A percentile compares a stretch with the other conserved stretches of the same genome.
These are phyloP conservation scores for Plasmopara viticola DNA, from an alignment of 352 stramenopile species.

Conservation along the genomic window DNA sequence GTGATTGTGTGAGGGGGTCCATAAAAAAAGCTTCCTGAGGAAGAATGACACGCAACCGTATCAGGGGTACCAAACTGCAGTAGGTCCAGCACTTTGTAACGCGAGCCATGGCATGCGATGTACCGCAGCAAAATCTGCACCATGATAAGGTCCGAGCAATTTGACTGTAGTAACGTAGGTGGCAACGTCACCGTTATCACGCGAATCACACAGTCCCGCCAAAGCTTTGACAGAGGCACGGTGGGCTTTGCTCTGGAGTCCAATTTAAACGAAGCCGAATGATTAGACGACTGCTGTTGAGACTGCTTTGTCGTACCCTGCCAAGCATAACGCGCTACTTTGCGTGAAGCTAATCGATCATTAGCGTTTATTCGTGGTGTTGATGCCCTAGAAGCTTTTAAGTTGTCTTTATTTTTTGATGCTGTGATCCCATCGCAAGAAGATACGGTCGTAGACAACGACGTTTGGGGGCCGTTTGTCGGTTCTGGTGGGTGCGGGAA, in stretches of 20 bases:
- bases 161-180: constrained; percentile 55
- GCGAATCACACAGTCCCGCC: constrained; percentile 42
- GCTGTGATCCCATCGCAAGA: constrained; percentile 1
- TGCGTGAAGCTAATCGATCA: constrained; percentile 7
- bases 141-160: constrained; percentile 62
- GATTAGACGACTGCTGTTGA: constrained; percentile 8
- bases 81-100: constrained; percentile 79
- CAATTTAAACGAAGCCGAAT: not conserved
- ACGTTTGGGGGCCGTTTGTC: not conserved
- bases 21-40: constrained; percentile 75
- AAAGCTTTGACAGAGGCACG: constrained; percentile 16
- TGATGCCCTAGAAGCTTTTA: constrained; percentile 4
- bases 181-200: constrained; percentile 52
- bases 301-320: constrained; percentile 9
- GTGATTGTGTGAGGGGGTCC: constrained; percentile 26
- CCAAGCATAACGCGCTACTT: constrained; percentile 13
- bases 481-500: constrained; percentile 37
- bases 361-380: constrained; percentile 3
- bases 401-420: constrained; percentile 4
- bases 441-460: not conserved
- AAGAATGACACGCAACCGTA: constrained; percentile 71
- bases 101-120: constrained; percentile 72
- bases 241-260: constrained; percentile 6
- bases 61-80: constrained; percentile 83
- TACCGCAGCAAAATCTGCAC: constrained; percentile 79